Percentiles rank a stretch among this genome's conserved stretches.
Evolutionary conservation across 2,329 filamentous ascomycete species (phyloP).

Genomic region (Sporothrix pallida): DNA sequence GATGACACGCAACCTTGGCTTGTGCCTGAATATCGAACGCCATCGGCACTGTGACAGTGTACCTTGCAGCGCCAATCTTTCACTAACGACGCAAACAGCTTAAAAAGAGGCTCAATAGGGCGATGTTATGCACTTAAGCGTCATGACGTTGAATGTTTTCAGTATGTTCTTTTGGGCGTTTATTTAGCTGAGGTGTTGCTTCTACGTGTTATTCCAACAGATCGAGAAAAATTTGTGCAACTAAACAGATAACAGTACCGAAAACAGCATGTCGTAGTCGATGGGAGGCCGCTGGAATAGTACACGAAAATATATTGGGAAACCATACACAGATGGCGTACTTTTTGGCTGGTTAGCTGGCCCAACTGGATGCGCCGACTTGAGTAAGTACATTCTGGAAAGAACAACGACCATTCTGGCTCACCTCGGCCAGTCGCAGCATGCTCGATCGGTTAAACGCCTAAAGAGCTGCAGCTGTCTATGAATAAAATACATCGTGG

Average conservation of each 20-base stretch:
- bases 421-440: background rate
- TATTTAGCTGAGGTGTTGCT: background rate
- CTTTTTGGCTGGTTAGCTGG: background rate
- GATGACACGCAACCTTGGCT: background rate
- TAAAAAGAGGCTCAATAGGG: background rate
- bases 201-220: background rate
- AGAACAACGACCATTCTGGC: background rate
- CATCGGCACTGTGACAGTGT: background rate
- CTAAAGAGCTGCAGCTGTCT: background rate
- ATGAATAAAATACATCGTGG: background rate
- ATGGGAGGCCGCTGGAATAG: background rate
- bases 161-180: background rate
- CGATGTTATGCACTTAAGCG: background rate
- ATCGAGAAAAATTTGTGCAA: background rate
- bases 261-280: background rate
- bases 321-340: background rate
- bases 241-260: background rate
- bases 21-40: constrained; percentile 2
- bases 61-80: background rate
- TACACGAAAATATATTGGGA: constrained; percentile 5
- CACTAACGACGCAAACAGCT: background rate
- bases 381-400: background rate
- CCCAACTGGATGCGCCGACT: background rate
- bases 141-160: background rate
- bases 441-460: background rate